A percentile compares a stretch with the other conserved stretches of the same genome.
Conservation (phyloP, 306 rosid genomes). For the Betula pendula region DNA sequence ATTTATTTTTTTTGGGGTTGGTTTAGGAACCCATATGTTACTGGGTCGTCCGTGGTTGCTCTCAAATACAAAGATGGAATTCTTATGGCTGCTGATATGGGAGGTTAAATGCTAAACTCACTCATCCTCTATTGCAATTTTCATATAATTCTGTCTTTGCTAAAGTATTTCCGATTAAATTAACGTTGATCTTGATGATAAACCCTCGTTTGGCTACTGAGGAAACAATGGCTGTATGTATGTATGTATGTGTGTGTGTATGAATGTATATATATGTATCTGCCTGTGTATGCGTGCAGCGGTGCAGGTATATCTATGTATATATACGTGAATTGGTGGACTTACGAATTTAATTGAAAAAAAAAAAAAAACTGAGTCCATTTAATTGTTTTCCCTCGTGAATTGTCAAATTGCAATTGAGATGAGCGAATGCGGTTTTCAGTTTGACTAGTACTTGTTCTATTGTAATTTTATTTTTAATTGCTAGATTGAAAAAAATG, state of each 20-base stretch:
- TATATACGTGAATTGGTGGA: not conserved
- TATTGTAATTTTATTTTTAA: not conserved
- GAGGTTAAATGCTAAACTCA: conserved; percentile 56
- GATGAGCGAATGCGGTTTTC: too few species aligned
- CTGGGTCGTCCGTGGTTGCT: conserved; percentile 89
- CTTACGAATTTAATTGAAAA: not conserved
- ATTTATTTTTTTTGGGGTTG: not conserved
- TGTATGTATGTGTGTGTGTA: too few species aligned
- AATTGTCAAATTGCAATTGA: not conserved
- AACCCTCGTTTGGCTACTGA: not conserved
- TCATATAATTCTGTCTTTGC: not conserved
- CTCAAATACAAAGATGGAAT: conserved; percentile 94
- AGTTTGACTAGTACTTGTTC: too few species aligned
- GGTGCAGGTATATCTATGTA: too few species aligned
- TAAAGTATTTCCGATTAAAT: not conserved
- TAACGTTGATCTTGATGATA: not conserved
- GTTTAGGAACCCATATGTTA: conserved; percentile 82
- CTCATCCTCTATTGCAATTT: not conserved
- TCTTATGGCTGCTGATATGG: conserved; percentile 92
- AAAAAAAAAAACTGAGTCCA: not conserved
- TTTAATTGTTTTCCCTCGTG: too few species aligned
- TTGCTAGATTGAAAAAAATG: not conserved
- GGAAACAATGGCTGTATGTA: not conserved
- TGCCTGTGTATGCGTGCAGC: too few species aligned
- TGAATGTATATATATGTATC: too few species aligned